Percentiles rank a stretch among this genome's conserved stretches.
phyloP scores from a whole-genome alignment of 2,329 filamentous ascomycete species.

The Fusarium hainanense region DNA sequence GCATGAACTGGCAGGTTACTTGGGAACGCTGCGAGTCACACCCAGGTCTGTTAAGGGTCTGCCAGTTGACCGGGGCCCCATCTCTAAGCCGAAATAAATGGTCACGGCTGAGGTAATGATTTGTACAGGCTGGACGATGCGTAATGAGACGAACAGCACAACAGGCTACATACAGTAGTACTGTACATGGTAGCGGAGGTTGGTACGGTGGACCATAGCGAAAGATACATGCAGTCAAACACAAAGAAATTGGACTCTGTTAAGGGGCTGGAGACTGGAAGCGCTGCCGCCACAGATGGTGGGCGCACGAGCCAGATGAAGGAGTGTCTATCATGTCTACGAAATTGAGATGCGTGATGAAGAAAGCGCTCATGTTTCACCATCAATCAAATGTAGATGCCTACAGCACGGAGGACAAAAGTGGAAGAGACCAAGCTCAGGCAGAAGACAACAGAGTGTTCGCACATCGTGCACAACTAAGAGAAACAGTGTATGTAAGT shows the following conservation, averaged over 20 bases:
- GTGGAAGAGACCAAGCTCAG: not conserved
- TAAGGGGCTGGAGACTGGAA: constrained; percentile 46
- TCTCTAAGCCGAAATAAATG: constrained; percentile 7
- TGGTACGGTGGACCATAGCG: constrained; percentile 34
- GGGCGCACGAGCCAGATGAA: constrained; percentile 35
- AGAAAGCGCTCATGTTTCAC: constrained; percentile 24
- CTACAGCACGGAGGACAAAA: not conserved
- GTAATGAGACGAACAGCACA: constrained; percentile 25
- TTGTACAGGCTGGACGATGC: constrained; percentile 23
- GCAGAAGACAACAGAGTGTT: not conserved
- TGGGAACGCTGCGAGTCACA: constrained; percentile 5
- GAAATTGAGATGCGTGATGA: constrained; percentile 6
- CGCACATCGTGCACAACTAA: constrained; percentile 14
- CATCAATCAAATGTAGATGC: not conserved
- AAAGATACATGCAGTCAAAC: constrained; percentile 37
- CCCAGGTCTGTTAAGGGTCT: constrained; percentile 30
- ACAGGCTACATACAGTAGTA: not conserved
- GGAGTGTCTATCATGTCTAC: constrained; percentile 23
- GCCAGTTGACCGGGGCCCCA: constrained; percentile 13
- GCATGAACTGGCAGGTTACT: constrained; percentile 18
- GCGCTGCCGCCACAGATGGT: constrained; percentile 37
- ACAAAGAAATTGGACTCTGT: constrained; percentile 42
- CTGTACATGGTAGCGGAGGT: not conserved
- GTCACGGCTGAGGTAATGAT: constrained; percentile 33
- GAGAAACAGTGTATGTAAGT: constrained; percentile 22